phyloP scores from a whole-genome alignment of 1,284 basidiomycete species.

The Puccinia triticina region DNA sequence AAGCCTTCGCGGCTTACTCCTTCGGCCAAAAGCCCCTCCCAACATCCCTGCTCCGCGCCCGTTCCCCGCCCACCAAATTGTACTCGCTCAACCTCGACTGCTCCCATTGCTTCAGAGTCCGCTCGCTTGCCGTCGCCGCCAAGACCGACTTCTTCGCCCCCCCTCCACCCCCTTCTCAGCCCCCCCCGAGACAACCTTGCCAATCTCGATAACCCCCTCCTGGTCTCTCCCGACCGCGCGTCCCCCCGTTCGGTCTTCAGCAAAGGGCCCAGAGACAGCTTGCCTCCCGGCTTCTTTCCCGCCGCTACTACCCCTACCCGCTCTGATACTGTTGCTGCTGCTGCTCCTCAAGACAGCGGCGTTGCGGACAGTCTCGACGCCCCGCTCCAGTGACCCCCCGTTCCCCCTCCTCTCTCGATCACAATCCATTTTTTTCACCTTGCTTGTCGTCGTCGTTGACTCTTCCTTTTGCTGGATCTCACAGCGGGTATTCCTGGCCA shows the following conservation, averaged over 20 bases:
- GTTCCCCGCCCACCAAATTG: not conserved
- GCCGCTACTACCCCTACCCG: not conserved
- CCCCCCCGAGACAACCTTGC: not conserved
- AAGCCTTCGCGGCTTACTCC: not conserved
- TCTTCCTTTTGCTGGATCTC: too few relatives aligned
- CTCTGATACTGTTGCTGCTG: too few relatives aligned
- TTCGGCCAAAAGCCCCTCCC: not conserved
- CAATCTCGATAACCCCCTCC: not conserved
- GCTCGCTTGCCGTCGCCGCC: not conserved
- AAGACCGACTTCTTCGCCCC: conserved; percentile 23
- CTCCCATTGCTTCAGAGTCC: not conserved
- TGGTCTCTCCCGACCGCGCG: not conserved
- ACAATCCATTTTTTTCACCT: too few relatives aligned
- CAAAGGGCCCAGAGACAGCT: not conserved
- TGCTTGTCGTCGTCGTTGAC: too few relatives aligned
- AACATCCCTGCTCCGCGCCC: not conserved
- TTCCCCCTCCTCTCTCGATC: too few relatives aligned
- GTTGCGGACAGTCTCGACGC: too few relatives aligned
- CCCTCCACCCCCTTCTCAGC: not conserved
- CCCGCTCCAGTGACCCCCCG: too few relatives aligned
- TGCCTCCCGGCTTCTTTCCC: not conserved
- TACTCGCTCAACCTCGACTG: not conserved
- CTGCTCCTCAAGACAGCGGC: too few relatives aligned
- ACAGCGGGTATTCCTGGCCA: conserved; percentile 5
- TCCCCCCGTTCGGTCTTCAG: not conserved